Evolutionary conservation across 495 filamentous ascomycete species (phyloP), one percentile per base, ranked within the genome.

Genomic region (Hypoxylon intermedium): DNA sequence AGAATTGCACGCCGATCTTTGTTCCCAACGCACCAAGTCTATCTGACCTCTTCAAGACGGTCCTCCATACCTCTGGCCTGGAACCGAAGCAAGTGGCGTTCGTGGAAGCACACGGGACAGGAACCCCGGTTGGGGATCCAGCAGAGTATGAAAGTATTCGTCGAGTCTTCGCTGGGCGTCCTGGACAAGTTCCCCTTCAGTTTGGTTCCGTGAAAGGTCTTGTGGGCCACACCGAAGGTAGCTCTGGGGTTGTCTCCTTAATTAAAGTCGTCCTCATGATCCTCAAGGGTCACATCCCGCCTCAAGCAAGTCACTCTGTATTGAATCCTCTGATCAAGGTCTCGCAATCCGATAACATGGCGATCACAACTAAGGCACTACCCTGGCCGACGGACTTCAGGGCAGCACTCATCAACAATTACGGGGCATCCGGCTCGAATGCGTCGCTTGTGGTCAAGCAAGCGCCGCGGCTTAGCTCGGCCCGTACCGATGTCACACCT

Each of bases 241-340:
- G 74, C 0, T 79, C 78, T 3, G 81, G 81, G 0, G 53, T 78
- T 0, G 21, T 52, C 0, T 67, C 73, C 0, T 30, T 83, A 1
- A 69, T 81, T 26, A 83, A 83, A 46, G 42, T 74, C 0, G 41
- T 82, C 0, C 33, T 80, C 1, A 81, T 83, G 79, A 74, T 85
- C 1, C 67, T 79, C 0, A 26, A 76, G 1, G 59, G 69, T 0
- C 30, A 46, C 0, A 74, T 82, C 9, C 75, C 77, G 0, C 74
- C 73, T 0, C 79, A 79, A 48, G 73, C 77, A 0, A 78, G 72
- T 42, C 76, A 78, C 28, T 15, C 56, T 0, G 55, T 46, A 0
- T 58, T 82, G 1, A 81, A 77, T 41, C 77, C 78, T 0, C 28
- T 33, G 5, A 67, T 76, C 4, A 20, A 60, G 0, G 15, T 69